Evolutionary conservation across 2,329 filamentous ascomycete genomes (phyloP), one percentile per base, ranked within the genome.

Genomic region (Colletotrichum sp.): DNA sequence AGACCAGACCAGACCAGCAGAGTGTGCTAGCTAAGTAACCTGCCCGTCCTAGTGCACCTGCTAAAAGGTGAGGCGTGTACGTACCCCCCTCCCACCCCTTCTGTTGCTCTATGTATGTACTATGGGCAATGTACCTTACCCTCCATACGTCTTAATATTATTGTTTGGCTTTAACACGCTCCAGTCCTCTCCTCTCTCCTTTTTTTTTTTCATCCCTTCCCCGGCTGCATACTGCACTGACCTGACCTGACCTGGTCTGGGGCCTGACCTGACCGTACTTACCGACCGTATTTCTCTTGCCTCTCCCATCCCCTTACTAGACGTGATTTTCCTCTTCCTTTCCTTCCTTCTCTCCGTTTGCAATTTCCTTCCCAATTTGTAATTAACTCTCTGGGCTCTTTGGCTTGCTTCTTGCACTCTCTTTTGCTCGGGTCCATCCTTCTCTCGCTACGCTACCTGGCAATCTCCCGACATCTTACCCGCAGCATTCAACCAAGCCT

Each of bases 161-260:
- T 74, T 76, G 74, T 76, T 76, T 74, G 71, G 74, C 74, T 76
- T 76, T 69, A 76, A 76, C 74, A 64, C 69, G 65, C 74, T 76
- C 74, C 74, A 65, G 74, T 76, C 70, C 74, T 59, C 27, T 62
- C 29, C 27, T 32, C 59, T 62, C 59, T 62, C 29, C 44, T 65
- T 71, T 71, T 71, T 75, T 36, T 49, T 76, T 52, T 71, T 34
- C 71, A 73, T 72, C 74, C 74, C 61, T 76, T 72, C 74, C 70
- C 73, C 55, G 74, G 64, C 74, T 69, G 65, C 70, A 76, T 74
- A 39, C 71, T 76, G 74, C 74, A 76, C 73, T 72, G 73, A 72
- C 71, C 70, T 69, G 73, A 64, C 57, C 67, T 63, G 57, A 52
- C 68, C 69, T 68, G 69, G 72, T 69, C 72, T 75, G 72, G 72